Base-by-base conservation (phyloP, 371 early-diverging fungal genomes). In the Actinomortierella wolfii region DNA sequence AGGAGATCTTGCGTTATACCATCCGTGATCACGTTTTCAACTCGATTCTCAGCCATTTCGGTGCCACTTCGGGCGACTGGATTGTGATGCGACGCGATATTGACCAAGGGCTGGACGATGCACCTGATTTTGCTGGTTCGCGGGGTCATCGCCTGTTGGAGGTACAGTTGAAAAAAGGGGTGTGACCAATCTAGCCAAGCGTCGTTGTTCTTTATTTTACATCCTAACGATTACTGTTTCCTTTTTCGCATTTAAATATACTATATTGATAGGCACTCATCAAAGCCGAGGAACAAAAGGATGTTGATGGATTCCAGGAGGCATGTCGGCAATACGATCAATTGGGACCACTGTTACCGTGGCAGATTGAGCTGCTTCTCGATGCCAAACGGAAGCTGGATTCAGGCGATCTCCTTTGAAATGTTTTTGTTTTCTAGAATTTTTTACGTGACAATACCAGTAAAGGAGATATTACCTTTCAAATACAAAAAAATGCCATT, bases 11-110 rank as follows among this genome's bases (percentile, higher is more conserved):
- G 25, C 49, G 44, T 43, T 70, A 54, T 51, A 70, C 64, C 0
- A 61, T 65, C 0, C 64, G 70, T 15, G 70, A 70, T 41, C 65
- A 70, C 49, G 56, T 70, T 24, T 41, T 70, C 34, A 64, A 64
- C 14, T 61, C 70, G 11, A 51, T 64, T n/a, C 39, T 70, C 47
- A 65, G 65, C 2, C 70, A 70, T 34, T 29, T 70, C 11, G 70
- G 64, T 6, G 70, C 60, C 8, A 64, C 70, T 3, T 14, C 45
- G 0, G 61, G 65, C 21, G 70, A 70, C 29, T 70, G 70, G 70
- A 49, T 70, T 24, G 48, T 57, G 2, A 45, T 70, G 20, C 58
- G 61, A 25, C 47, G 34, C 4, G 70, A 70, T 47, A 15, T 64
- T 18, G 55, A 54, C 11, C 41, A 24, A 2, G 64, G 44, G 44